Evolutionary conservation across 2,329 filamentous ascomycete species (phyloP), one percentile per base, ranked within the genome.

Genomic region (Pseudonectria buxi): DNA sequence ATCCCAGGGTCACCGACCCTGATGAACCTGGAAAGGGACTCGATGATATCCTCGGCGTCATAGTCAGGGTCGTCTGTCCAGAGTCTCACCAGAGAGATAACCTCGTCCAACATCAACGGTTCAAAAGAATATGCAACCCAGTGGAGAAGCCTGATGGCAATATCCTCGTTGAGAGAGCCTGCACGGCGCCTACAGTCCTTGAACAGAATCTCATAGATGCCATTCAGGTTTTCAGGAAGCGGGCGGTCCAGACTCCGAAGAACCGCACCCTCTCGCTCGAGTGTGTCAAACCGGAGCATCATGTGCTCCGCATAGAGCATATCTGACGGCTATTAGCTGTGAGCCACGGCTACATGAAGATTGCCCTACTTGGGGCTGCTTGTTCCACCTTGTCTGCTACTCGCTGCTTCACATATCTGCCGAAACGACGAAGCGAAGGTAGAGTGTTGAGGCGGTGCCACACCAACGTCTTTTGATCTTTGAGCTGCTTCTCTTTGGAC

Each of bases 291-390:
- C 0, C 55, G 43, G 6, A 40, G 28, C 0, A 65, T 46, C 16
- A 62, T 47, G n/a, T 63, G 57, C 15, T 63, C 54, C 0, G 55
- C 54, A 24, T 63, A 64, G 1, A 63, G 47, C 44, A 64, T 53
- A 14, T 55, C 57, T 61, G 28, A 15, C 5, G 9, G 28, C 1
- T 7, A 9, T 35, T 10, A 41, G 12, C 18, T 22, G 1, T 16
- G 12, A 11, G 14, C 12, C 16, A 24, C 26, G 18, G 7, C 14
- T 27, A 13, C 4, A 12, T 14, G 10, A 2, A 11, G 3, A 6
- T 3, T 4, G 2, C 41, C 58, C 43, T 43, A 61, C 57, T 56
- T 6, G 61, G 58, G 1, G 59, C 54, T 9, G 40, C 39, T 1
- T 53, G 45, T 10, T 53, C 43, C 0, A 63, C 40, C 10, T 46